phyloP scores from a whole-genome alignment of 176 grass and related monocot genomes.

The Musa beccarii region DNA sequence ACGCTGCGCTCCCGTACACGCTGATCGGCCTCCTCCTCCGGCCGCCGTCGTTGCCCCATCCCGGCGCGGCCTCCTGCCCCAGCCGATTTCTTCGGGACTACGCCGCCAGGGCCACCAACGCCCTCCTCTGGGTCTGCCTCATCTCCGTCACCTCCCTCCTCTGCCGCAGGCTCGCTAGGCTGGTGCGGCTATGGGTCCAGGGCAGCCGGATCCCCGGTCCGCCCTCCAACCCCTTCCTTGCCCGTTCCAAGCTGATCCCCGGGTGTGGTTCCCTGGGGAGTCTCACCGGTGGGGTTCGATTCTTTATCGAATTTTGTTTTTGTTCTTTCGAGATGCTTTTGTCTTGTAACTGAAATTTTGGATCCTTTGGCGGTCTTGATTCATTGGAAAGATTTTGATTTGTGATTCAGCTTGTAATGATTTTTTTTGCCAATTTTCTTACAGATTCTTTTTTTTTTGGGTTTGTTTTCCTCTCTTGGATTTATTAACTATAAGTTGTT shows the following conservation, averaged over 20 bases:
- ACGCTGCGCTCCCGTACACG: slow-evolving; percentile 43
- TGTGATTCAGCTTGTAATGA: background rate
- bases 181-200: slow-evolving; percentile 55
- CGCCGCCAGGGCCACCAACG: slow-evolving; percentile 59
- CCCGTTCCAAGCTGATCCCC: slow-evolving; percentile 25
- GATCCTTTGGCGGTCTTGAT: background rate
- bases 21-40: slow-evolving; percentile 61
- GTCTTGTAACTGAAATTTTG: background rate
- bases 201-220: slow-evolving; percentile 66
- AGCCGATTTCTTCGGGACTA: slow-evolving; percentile 57
- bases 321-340: background rate
- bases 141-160: slow-evolving; percentile 50
- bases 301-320: background rate
- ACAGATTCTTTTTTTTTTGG: background rate
- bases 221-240: slow-evolving; percentile 12
- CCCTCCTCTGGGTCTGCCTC: slow-evolving; percentile 59
- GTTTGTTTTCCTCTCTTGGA: background rate
- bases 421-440: background rate
- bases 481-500: background rate
- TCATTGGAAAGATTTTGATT: background rate
- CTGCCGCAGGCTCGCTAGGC: slow-evolving; percentile 28
- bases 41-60: background rate
- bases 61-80: slow-evolving; percentile 26
- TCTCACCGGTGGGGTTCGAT: slow-evolving; percentile 32
- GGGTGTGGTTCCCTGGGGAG: slow-evolving; percentile 39